phyloP scores from a whole-genome alignment of 805 yeast species.

The Yueomyces sp. region DNA sequence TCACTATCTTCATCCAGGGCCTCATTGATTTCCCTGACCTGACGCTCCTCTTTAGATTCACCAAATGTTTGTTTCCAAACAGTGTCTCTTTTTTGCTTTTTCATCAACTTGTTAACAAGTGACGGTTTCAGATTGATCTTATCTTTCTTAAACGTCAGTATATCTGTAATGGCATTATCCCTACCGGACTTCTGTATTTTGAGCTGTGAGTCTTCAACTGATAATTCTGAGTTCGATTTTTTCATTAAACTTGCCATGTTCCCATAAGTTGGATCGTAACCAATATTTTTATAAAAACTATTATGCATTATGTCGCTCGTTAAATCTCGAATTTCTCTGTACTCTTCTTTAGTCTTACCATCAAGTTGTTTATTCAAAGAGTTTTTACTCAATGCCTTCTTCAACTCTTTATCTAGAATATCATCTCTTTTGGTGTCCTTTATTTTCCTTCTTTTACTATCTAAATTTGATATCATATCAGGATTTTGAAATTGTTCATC shows the following conservation, averaged over 20 bases:
- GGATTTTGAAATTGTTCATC: conserved; percentile 38
- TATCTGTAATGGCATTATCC: conserved; percentile 15
- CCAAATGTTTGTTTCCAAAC: conserved; percentile 20
- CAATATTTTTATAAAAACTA: conserved; percentile 29
- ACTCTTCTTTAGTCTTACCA: conserved; percentile 8
- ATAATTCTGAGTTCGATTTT: conserved; percentile 3
- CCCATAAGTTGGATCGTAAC: conserved; percentile 39
- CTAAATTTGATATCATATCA: conserved; percentile 29
- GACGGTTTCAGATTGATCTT: conserved; percentile 24
- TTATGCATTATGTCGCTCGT: conserved; percentile 29
- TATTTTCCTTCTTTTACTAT: conserved; percentile 27
- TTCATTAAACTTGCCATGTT: conserved; percentile 10
- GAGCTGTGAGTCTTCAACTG: conserved; percentile 2
- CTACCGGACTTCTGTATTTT: conserved; percentile 3
- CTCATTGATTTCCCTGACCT: not conserved
- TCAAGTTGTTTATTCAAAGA: conserved; percentile 9
- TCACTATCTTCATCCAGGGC: conserved; percentile 9
- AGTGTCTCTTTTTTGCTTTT: conserved; percentile 17
- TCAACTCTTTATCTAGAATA: conserved; percentile 20
- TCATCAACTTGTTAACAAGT: conserved; percentile 16
- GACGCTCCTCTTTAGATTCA: conserved; percentile 3
- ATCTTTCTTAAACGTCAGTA: conserved; percentile 23
- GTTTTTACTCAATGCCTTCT: conserved; percentile 4
- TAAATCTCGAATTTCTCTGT: conserved; percentile 16
- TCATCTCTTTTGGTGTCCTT: conserved; percentile 24